phyloP scores from a whole-genome alignment of 176 grass and related monocot species.

The Echinochloa phyllopogon region DNA sequence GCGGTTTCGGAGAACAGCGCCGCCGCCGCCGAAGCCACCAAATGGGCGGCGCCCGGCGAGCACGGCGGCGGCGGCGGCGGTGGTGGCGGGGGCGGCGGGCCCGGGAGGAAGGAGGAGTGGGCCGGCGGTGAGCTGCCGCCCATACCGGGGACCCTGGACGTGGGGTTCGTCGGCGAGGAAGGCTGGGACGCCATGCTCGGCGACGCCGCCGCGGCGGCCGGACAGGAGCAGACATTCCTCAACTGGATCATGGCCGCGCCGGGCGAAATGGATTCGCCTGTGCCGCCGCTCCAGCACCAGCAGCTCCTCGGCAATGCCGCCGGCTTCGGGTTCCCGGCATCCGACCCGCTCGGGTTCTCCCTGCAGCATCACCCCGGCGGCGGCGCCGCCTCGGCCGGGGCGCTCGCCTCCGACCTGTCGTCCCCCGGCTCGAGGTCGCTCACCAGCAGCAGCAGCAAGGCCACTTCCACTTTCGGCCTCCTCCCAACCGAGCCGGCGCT shows the following conservation, averaged over 20 bases:
- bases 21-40: slow-evolving; percentile 50
- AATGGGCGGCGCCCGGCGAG: slow-evolving; percentile 39
- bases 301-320: slow-evolving; percentile 44
- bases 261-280: slow-evolving; percentile 26
- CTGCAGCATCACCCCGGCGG: slow-evolving; percentile 39
- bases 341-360: slow-evolving; percentile 46
- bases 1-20: slow-evolving; percentile 55
- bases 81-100: slow-evolving; percentile 28
- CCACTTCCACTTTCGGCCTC: slow-evolving; percentile 23
- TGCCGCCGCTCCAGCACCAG: slow-evolving; percentile 35
- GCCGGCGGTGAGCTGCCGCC: slow-evolving; percentile 53
- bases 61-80: slow-evolving; percentile 6
- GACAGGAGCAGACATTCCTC: slow-evolving; percentile 71
- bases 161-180: slow-evolving; percentile 44
- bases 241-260: slow-evolving; percentile 72
- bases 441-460: slow-evolving; percentile 41
- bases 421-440: slow-evolving; percentile 41
- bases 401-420: slow-evolving; percentile 19
- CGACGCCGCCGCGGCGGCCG: slow-evolving; percentile 37
- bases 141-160: slow-evolving; percentile 46
- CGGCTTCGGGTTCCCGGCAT: slow-evolving; percentile 50
- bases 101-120: slow-evolving; percentile 56
- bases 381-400: neutral
- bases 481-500: neutral
- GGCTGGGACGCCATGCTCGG: slow-evolving; percentile 70